These are phyloP conservation scores for Phellopilus nigrolimitatus DNA, from an alignment of 1,284 basidiomycete species.

Conservation along the genomic window DNA sequence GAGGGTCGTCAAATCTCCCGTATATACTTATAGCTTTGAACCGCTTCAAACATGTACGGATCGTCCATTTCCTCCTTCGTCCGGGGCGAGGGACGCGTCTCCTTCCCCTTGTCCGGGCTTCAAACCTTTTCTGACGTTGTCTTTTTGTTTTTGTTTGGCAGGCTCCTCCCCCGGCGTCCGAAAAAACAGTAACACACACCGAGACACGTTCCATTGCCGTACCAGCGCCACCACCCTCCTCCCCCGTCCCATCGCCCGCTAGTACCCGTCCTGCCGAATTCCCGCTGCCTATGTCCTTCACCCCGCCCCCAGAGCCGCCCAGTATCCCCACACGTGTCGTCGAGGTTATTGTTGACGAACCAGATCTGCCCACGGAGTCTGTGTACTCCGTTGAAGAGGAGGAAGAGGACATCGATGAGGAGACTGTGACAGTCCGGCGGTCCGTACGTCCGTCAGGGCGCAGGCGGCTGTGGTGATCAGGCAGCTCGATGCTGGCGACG, in stretches of 20 bases:
- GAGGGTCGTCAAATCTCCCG: constrained; percentile 37
- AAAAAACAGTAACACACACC: constrained; percentile 48
- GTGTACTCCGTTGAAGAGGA: too few relatives aligned
- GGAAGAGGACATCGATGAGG: constrained; percentile 13
- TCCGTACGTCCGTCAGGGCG: constrained; percentile 5
- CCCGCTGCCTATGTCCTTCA: constrained; percentile 60
- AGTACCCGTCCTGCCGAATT: constrained; percentile 71
- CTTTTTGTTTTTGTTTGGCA: constrained; percentile 15
- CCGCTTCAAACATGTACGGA: constrained; percentile 52
- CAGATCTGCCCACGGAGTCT: too few relatives aligned
- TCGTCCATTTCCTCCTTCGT: constrained; percentile 76
- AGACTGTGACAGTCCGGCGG: constrained; percentile 14
- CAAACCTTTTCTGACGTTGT: constrained; percentile 36
- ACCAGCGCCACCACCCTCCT: constrained; percentile 52
- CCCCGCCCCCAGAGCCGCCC: constrained; percentile 46
- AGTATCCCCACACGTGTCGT: constrained; percentile 66
- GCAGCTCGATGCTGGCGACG: too few relatives aligned
- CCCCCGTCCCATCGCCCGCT: constrained; percentile 62
- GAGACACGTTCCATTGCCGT: constrained; percentile 55
- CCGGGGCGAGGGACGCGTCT: constrained; percentile 72
- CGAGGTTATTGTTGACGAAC: constrained; percentile 58
- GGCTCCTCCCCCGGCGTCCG: constrained; percentile 21
- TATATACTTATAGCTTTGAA: constrained; percentile 31
- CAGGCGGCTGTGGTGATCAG: constrained; percentile 15
- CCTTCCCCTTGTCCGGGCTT: constrained; percentile 38